Conservation (phyloP, 441 rosid species). For the Caryocar brasiliense region DNA sequence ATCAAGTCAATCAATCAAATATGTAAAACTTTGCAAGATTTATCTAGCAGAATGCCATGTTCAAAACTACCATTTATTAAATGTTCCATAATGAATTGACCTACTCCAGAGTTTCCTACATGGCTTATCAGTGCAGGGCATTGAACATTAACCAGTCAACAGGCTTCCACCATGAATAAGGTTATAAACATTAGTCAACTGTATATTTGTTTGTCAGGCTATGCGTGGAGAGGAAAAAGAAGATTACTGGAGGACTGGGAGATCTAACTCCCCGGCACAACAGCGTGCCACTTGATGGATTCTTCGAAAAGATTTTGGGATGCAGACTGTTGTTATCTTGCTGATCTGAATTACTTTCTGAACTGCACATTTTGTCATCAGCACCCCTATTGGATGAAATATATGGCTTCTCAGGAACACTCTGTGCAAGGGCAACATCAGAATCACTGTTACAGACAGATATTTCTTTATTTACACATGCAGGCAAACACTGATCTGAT, state of each 20-base stretch:
- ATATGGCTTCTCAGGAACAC: slow-evolving; percentile 18
- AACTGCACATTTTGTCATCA: slow-evolving; percentile 22
- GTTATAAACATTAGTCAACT: too few relatives aligned
- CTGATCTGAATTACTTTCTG: slow-evolving; percentile 14
- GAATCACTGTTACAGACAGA: slow-evolving; percentile 23
- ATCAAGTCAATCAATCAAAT: too few relatives aligned
- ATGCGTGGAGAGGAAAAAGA: background rate
- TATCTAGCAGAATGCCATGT: too few relatives aligned
- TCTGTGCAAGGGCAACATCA: slow-evolving; percentile 10
- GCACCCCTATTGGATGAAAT: slow-evolving; percentile 10
- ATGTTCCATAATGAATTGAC: too few relatives aligned
- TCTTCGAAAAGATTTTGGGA: slow-evolving; percentile 13
- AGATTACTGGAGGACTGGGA: slow-evolving; percentile 23
- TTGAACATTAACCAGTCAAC: too few relatives aligned
- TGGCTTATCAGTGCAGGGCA: too few relatives aligned
- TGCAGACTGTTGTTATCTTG: slow-evolving; percentile 21
- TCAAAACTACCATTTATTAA: too few relatives aligned
- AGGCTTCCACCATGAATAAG: too few relatives aligned
- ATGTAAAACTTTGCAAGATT: too few relatives aligned
- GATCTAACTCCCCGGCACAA: slow-evolving; percentile 24
- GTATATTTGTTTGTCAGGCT: too few relatives aligned
- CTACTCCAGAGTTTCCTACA: too few relatives aligned
- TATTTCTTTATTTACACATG: slow-evolving; percentile 23
- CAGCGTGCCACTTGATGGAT: slow-evolving; percentile 7
- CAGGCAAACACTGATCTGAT: slow-evolving; percentile 21